Conservation (phyloP, 495 filamentous ascomycete genomes). For the Xanthoparmelia taractica region DNA sequence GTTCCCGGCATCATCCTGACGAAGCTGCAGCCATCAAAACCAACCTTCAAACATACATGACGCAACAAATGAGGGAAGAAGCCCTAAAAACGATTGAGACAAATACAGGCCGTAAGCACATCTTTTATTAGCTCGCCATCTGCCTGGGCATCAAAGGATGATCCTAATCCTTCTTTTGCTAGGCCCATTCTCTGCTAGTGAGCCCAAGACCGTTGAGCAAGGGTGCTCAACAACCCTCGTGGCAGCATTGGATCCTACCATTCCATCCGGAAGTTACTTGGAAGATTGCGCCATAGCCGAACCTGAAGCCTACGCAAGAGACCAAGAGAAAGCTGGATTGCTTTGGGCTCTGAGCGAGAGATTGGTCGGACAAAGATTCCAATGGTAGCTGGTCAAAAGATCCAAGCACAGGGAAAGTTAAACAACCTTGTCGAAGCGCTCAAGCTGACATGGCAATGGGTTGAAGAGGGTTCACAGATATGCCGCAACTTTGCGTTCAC, state of each 20-base stretch:
- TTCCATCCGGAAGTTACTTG: slow-evolving; percentile 32
- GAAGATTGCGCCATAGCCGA: slow-evolving; percentile 36
- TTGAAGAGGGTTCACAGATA: not conserved
- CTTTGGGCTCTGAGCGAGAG: slow-evolving; percentile 45
- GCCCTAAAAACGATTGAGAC: slow-evolving; percentile 38
- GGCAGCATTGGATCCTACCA: slow-evolving; percentile 47
- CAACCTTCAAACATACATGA: slow-evolving; percentile 20
- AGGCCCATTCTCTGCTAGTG: not conserved
- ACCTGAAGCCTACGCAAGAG: slow-evolving; percentile 25
- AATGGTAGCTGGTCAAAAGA: slow-evolving; percentile 22
- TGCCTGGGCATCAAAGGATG: slow-evolving; percentile 29
- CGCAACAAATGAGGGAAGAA: not conserved
- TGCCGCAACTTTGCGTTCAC: not conserved
- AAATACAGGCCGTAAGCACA: slow-evolving; percentile 43
- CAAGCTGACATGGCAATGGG: not conserved
- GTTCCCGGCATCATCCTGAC: not conserved
- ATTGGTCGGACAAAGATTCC: slow-evolving; percentile 42
- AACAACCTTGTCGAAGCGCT: not conserved
- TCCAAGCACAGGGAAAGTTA: not conserved
- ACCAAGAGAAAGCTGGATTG: slow-evolving; percentile 39
- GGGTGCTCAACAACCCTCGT: slow-evolving; percentile 52
- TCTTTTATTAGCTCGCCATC: slow-evolving; percentile 24
- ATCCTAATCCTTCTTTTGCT: not conserved
- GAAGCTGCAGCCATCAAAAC: slow-evolving; percentile 4
- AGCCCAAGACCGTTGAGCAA: slow-evolving; percentile 40